Percentiles rank a stretch among this genome's conserved stretches.
Conservation (phyloP, 2,329 filamentous ascomycete genomes). For the Pleoardoris graminearum region DNA sequence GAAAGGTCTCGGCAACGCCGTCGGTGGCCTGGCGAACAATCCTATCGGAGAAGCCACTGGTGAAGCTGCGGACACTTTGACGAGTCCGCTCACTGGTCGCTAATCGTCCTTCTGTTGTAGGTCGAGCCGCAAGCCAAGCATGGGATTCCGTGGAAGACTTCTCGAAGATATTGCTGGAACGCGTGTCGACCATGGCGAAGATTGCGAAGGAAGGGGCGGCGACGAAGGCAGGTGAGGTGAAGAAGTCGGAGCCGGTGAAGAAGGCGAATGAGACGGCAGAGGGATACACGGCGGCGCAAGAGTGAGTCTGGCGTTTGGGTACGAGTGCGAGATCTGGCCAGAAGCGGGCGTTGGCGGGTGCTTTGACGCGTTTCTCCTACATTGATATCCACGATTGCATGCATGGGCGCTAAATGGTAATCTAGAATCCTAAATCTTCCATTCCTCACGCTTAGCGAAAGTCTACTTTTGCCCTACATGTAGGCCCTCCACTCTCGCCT, state of each 20-base stretch:
- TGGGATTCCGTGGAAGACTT: conserved; percentile 26
- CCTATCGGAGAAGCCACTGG: conserved; percentile 43
- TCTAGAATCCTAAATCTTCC: neutral
- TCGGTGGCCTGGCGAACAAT: conserved; percentile 41
- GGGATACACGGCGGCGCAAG: neutral
- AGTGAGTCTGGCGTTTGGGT: neutral
- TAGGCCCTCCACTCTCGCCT: neutral
- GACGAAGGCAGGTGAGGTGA: conserved; percentile 5
- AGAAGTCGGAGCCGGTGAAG: neutral
- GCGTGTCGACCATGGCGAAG: conserved; percentile 23
- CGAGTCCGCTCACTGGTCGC: conserved; percentile 44
- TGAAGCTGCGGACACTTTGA: conserved; percentile 42
- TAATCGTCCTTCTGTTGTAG: conserved; percentile 31
- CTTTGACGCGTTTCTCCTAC: neutral
- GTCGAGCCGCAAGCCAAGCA: conserved; percentile 28
- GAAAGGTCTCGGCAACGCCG: conserved; percentile 40
- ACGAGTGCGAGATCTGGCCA: too few relatives aligned
- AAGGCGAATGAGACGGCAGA: neutral
- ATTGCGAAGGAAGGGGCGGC: conserved; percentile 10
- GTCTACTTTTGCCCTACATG: too few relatives aligned
- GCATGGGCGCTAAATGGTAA: neutral
- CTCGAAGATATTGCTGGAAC: conserved; percentile 24
- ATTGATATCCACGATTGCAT: neutral
- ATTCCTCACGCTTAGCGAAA: neutral
- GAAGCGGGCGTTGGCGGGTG: neutral